Evolutionary conservation across 257 asterid species (phyloP), one percentile per base, ranked within the genome.

Genomic region (Capsicum baccatum): DNA sequence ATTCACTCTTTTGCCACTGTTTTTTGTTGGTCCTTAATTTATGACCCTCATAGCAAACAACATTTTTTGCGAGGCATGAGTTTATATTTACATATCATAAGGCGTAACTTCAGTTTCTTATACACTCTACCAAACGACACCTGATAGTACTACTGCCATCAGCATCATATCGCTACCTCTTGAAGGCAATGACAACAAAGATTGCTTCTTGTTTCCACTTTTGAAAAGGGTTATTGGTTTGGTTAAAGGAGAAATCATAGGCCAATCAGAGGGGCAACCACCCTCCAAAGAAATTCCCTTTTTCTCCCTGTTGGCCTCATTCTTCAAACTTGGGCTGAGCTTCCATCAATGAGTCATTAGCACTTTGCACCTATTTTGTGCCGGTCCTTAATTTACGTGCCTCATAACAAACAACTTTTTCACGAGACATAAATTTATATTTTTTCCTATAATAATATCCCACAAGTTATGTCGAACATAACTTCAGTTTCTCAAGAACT

Each of bases 181-280:
- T 15, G 54, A 16, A 69, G 55, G 33, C 3, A 9, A 69, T 69
- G 78, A 33, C 26, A 47, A 44, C 57, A 71, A n/a, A 71, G 2
- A 44, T 70, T 50, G 15, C 3, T 69, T 69, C 37, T 44, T 44
- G 21, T 44, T 71, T 5, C 17, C 6, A 42, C 5, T 71, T 47
- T 71, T n/a, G 8, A 1, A 42, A 37, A 71, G 57, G 57, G 79
- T 71, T 71, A 58, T 71, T 71, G 55, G 9, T 71, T 71, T 47
- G 57, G 79, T 5, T 15, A 47, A 39, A 7, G 3, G 79, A 44
- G 37, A 71, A 44, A 71, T 71, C 79, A 71, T 13, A 44, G 79
- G 58, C 37, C 79, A 44, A n/a, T 44, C 17, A 71, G 58, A 54
- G 6, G 79, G 79, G 37, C 79, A 44, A 71, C 79, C 79, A 71